phyloP scores from a whole-genome alignment of 2,329 filamentous ascomycete species.

The Fusarium beomiforme region DNA sequence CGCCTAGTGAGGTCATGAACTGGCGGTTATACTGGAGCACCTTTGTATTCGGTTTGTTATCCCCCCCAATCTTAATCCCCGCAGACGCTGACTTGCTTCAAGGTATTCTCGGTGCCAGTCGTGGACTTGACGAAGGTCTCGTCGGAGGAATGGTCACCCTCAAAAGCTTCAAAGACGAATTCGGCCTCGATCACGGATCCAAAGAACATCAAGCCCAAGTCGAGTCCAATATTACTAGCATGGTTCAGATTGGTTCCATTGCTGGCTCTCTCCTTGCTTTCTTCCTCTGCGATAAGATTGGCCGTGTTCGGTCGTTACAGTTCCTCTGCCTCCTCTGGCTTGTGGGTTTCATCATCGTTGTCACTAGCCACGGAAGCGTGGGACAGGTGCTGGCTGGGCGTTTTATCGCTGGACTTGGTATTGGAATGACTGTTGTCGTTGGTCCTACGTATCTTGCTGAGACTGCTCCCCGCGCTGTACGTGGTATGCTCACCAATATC shows the following conservation, averaged over 20 bases:
- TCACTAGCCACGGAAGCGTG: constrained; percentile 10
- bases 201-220: constrained; percentile 65
- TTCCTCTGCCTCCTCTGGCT: constrained; percentile 11
- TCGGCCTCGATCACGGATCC: constrained; percentile 60
- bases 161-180: constrained; percentile 64
- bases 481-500: constrained; percentile 70
- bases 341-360: constrained; percentile 6
- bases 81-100: neutral
- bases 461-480: constrained; percentile 69
- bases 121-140: constrained; percentile 60
- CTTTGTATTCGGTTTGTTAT: constrained; percentile 8
- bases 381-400: constrained; percentile 9
- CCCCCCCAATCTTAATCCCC: rapidly evolving
- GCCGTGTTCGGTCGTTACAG: constrained; percentile 11
- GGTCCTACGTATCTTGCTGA: constrained; percentile 68
- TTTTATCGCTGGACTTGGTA: constrained; percentile 14
- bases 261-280: constrained; percentile 67
- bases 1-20: constrained; percentile 18
- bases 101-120: constrained; percentile 19
- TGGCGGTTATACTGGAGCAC: constrained; percentile 25
- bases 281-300: constrained; percentile 11
- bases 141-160: constrained; percentile 71
- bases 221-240: constrained; percentile 73
- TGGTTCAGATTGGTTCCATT: constrained; percentile 77
- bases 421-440: constrained; percentile 21